phyloP scores from a whole-genome alignment of 768 basidiomycete genomes.

The Boletus eberwhitei region DNA sequence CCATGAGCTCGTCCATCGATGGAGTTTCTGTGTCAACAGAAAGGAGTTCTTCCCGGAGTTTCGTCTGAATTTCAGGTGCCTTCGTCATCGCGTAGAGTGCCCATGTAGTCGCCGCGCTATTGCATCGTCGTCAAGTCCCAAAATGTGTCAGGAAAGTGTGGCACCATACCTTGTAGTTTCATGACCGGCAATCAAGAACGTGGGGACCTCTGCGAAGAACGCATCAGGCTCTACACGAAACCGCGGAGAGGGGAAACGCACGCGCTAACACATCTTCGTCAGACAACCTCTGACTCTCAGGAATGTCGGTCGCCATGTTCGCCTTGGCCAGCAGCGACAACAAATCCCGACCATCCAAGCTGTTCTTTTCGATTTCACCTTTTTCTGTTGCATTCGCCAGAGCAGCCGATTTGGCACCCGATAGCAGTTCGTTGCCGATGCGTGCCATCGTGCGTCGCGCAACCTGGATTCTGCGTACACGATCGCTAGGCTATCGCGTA shows the following conservation, averaged over 20 bases:
- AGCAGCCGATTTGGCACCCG: constrained; percentile 44
- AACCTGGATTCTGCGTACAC: constrained; percentile 9
- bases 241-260: constrained; percentile 27
- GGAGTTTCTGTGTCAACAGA: constrained; percentile 52
- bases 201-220: constrained; percentile 48
- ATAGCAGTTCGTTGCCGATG: constrained; percentile 48
- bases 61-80: constrained; percentile 45
- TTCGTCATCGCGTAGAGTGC: constrained; percentile 53
- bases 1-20: constrained; percentile 65
- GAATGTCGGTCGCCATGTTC: constrained; percentile 59
- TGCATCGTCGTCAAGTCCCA: background rate
- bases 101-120: constrained; percentile 49
- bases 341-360: constrained; percentile 46
- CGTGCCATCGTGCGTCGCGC: constrained; percentile 43
- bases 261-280: constrained; percentile 63
- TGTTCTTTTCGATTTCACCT: constrained; percentile 33
- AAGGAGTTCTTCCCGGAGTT: constrained; percentile 57
- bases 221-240: background rate
- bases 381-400: constrained; percentile 21
- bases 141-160: background rate
- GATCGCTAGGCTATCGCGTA: constrained; percentile 23
- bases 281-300: constrained; percentile 50
- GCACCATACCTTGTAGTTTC: constrained; percentile 48
- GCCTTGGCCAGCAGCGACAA: constrained; percentile 59
- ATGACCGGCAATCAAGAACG: constrained; percentile 57